Conservation (phyloP, 805 yeast species). For the Maudiozyma serrabonitensis region DNA sequence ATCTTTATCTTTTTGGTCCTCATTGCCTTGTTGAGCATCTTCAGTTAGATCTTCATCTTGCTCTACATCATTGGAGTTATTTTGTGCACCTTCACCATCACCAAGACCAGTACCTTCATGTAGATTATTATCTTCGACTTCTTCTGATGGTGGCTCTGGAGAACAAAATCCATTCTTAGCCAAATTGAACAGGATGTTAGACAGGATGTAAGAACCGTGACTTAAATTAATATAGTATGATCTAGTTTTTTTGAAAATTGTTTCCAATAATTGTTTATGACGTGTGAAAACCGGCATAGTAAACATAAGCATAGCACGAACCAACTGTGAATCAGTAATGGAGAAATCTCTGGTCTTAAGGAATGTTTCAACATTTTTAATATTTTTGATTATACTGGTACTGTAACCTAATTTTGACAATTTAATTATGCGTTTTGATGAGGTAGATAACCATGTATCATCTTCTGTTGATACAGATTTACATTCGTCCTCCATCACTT, state of each 20-base stretch:
- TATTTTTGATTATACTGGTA: constrained; percentile 28
- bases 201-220: constrained; percentile 51
- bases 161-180: constrained; percentile 85
- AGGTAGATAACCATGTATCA: constrained; percentile 56
- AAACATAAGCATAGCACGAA: constrained; percentile 43
- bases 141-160: constrained; percentile 65
- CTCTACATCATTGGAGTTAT: constrained; percentile 74
- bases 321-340: constrained; percentile 29
- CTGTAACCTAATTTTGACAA: constrained; percentile 37
- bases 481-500: constrained; percentile 33
- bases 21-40: constrained; percentile 62
- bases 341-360: constrained; percentile 33
- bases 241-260: constrained; percentile 37
- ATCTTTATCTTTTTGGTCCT: constrained; percentile 60
- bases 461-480: constrained; percentile 35
- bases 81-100: constrained; percentile 81
- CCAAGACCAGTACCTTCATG: constrained; percentile 90
- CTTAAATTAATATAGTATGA: constrained; percentile 44
- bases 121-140: constrained; percentile 52
- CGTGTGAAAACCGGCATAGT: constrained; percentile 55
- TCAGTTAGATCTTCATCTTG: constrained; percentile 87
- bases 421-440: constrained; percentile 38
- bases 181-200: constrained; percentile 46
- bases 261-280: constrained; percentile 42
- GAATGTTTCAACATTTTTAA: constrained; percentile 29